These are phyloP conservation scores for Phaffomyces thermotolerans DNA, from an alignment of 805 yeast species.

Conservation along the genomic window DNA sequence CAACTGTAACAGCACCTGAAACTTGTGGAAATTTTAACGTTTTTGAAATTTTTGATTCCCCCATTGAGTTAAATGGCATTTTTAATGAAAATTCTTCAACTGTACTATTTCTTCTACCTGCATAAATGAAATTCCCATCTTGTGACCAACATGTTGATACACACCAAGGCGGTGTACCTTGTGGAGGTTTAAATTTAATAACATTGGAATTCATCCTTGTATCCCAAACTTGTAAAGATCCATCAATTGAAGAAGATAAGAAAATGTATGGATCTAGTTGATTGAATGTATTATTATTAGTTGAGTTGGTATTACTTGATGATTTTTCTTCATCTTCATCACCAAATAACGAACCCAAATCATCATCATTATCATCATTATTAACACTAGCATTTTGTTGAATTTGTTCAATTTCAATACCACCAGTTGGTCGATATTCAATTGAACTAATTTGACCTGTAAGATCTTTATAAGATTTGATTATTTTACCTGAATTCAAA, in stretches of 20 bases:
- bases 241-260: conserved; percentile 77
- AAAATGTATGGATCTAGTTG: conserved; percentile 44
- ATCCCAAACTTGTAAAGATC: conserved; percentile 80
- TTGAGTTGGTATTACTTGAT: too few species aligned
- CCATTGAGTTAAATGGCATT: conserved; percentile 37
- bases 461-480: conserved; percentile 43
- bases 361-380: conserved; percentile 31
- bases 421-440: conserved; percentile 55
- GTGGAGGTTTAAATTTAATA: conserved; percentile 45
- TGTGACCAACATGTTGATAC: conserved; percentile 82
- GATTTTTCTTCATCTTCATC: conserved; percentile 38
- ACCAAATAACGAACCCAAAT: conserved; percentile 53
- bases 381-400: conserved; percentile 6
- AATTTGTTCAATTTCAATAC: conserved; percentile 15
- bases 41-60: conserved; percentile 45
- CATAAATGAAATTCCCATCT: conserved; percentile 71
- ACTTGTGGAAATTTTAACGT: conserved; percentile 71
- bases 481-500: conserved; percentile 57
- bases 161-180: conserved; percentile 89
- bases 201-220: conserved; percentile 42
- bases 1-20: conserved; percentile 85
- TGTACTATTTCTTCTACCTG: conserved; percentile 83
- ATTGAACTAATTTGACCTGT: conserved; percentile 77
- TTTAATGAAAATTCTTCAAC: conserved; percentile 70
- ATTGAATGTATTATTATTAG: conserved; percentile 7